Evolutionary conservation across 768 basidiomycete species (phyloP).

Genomic region (Lactarius quietus): DNA sequence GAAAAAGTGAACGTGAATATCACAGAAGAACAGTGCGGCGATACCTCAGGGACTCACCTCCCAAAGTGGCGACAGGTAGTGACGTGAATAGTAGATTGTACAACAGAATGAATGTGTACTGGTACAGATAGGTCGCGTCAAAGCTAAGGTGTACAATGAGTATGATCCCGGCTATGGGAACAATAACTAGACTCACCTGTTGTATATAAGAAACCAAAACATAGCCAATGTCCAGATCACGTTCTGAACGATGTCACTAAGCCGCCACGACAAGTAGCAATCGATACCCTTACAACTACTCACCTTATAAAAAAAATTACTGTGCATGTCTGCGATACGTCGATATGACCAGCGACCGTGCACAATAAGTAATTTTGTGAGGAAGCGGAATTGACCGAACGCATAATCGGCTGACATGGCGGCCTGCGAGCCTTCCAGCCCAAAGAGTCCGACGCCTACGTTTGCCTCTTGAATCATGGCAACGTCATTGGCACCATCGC

Average conservation of each 20-base stretch:
- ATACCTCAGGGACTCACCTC: constrained; percentile 50
- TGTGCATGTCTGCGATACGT: constrained; percentile 94
- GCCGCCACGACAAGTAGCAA: constrained; percentile 4
- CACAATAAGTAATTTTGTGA: constrained; percentile 87
- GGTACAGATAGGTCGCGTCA: constrained; percentile 91
- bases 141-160: constrained; percentile 51
- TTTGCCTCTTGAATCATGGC: constrained; percentile 99
- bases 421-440: constrained; percentile 94
- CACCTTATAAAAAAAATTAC: constrained; percentile 98
- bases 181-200: constrained; percentile 50
- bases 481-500: constrained; percentile 97
- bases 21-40: constrained; percentile 1
- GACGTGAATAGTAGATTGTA: constrained; percentile 94
- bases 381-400: constrained; percentile 93
- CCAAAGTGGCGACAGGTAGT: constrained; percentile 85
- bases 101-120: constrained; percentile 90
- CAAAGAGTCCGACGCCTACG: constrained; percentile 90
- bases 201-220: constrained; percentile 93
- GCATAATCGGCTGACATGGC: constrained; percentile 99
- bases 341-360: constrained; percentile 98
- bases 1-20: constrained; percentile 9
- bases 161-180: background rate
- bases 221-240: constrained; percentile 90
- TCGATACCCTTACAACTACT: constrained; percentile 24
- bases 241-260: constrained; percentile 46